A percentile compares a stretch with the other conserved stretches of the same genome.
These are phyloP conservation scores for Aspergillus avenaceus DNA, from an alignment of 495 filamentous ascomycete genomes.

Conservation along the genomic window DNA sequence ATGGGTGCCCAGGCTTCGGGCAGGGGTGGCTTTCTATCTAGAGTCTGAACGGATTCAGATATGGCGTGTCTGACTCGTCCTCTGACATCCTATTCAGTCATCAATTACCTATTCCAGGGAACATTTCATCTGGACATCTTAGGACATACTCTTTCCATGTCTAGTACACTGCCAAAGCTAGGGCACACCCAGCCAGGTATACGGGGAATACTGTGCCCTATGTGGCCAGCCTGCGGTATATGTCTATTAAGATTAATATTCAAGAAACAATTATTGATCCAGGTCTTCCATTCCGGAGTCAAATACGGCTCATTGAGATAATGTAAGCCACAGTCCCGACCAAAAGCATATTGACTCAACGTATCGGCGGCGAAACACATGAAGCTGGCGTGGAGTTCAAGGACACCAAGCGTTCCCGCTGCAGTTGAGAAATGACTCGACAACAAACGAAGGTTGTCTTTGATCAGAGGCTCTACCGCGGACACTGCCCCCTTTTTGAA, in stretches of 20 bases:
- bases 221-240: neutral
- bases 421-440: slow-evolving; percentile 5
- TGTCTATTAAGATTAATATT: slow-evolving; percentile 5
- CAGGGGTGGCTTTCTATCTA: neutral
- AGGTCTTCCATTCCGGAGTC: slow-evolving; percentile 9
- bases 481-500: slow-evolving; percentile 35
- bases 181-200: neutral
- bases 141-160: neutral
- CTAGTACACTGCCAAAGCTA: no score
- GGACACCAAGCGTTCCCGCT: slow-evolving; percentile 6
- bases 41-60: neutral
- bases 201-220: slow-evolving; percentile 3
- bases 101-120: neutral
- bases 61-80: neutral
- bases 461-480: slow-evolving; percentile 25
- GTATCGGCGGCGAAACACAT: slow-evolving; percentile 41
- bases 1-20: neutral
- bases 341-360: slow-evolving; percentile 37
- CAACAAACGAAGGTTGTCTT: slow-evolving; percentile 11
- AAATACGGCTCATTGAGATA: slow-evolving; percentile 9
- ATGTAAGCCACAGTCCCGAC: slow-evolving; percentile 4
- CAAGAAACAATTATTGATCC: slow-evolving; percentile 9
- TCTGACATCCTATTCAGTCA: neutral
- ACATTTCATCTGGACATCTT: neutral
- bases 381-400: slow-evolving; percentile 38